These are phyloP conservation scores for Neurospora discreta DNA, from an alignment of 495 filamentous ascomycete genomes.

Conservation along the genomic window DNA sequence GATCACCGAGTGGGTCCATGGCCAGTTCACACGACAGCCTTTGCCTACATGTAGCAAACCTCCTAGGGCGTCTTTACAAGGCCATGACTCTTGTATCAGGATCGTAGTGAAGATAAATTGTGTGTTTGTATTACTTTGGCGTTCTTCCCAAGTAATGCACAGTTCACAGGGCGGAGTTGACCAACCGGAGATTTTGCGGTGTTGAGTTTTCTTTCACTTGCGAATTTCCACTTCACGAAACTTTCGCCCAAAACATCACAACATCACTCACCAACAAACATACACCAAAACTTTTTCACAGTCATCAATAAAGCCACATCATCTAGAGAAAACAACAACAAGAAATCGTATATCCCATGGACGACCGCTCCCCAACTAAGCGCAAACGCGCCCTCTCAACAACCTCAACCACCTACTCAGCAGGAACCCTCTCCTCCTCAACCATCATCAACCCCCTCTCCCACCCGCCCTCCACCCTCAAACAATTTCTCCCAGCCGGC, in stretches of 20 bases:
- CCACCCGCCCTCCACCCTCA: slow-evolving; percentile 28
- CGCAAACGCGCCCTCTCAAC: slow-evolving; percentile 13
- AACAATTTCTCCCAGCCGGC: slow-evolving; percentile 30
- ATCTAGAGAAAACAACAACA: background rate
- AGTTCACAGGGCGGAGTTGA: background rate
- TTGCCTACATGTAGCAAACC: background rate
- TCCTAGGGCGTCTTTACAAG: background rate
- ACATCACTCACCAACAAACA: background rate
- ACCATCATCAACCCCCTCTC: slow-evolving; percentile 36
- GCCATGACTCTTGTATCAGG: background rate
- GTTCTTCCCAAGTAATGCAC: background rate
- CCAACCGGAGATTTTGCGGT: background rate
- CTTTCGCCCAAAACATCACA: background rate
- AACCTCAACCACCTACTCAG: background rate
- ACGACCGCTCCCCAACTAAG: slow-evolving; percentile 3
- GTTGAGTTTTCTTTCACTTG: background rate
- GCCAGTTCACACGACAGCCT: background rate
- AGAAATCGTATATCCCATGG: background rate
- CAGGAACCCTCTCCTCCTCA: slow-evolving; percentile 16
- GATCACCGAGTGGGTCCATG: background rate
- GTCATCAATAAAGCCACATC: background rate
- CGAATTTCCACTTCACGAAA: background rate
- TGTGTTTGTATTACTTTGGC: background rate
- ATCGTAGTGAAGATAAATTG: background rate
- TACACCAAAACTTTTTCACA: background rate